Conservation (phyloP, 768 basidiomycete species). For the Tulasnella sp. region DNA sequence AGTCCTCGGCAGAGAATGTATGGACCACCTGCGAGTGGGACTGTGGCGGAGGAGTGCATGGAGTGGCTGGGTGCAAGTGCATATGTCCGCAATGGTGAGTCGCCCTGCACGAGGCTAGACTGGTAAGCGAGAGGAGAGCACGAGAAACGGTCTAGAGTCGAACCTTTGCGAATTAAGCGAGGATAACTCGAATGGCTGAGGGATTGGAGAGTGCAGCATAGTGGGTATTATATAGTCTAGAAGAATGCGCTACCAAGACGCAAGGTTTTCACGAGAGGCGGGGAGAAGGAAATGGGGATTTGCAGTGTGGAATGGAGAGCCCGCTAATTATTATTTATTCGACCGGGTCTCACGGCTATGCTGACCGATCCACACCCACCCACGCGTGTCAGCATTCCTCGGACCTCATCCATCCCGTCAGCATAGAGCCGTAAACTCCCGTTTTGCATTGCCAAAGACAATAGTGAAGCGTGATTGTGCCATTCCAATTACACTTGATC, state of each 20-base stretch:
- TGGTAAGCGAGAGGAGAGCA: background rate
- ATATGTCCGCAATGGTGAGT: constrained; percentile 2
- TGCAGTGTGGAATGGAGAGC: background rate
- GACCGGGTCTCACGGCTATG: constrained; percentile 2
- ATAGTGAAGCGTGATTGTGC: background rate
- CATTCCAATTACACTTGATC: background rate
- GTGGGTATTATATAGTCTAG: background rate
- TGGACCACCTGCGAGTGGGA: constrained; percentile 11
- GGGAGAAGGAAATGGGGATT: background rate
- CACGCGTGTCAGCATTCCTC: constrained; percentile 3
- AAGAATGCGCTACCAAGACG: background rate
- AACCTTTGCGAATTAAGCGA: background rate
- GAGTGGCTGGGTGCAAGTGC: constrained; percentile 15
- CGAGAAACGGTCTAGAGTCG: background rate
- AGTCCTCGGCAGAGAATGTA: constrained; percentile 46
- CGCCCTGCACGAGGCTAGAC: background rate
- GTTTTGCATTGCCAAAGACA: background rate
- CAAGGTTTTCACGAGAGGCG: too few species aligned
- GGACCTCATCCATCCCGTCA: background rate
- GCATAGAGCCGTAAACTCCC: background rate
- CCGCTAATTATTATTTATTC: constrained; percentile 7
- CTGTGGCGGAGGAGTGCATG: constrained; percentile 20
- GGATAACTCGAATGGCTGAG: background rate
- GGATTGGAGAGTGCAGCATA: background rate
- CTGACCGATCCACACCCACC: background rate